Conservation (phyloP, 176 grass and related monocot genomes). For the Phoenix dactylifera region DNA sequence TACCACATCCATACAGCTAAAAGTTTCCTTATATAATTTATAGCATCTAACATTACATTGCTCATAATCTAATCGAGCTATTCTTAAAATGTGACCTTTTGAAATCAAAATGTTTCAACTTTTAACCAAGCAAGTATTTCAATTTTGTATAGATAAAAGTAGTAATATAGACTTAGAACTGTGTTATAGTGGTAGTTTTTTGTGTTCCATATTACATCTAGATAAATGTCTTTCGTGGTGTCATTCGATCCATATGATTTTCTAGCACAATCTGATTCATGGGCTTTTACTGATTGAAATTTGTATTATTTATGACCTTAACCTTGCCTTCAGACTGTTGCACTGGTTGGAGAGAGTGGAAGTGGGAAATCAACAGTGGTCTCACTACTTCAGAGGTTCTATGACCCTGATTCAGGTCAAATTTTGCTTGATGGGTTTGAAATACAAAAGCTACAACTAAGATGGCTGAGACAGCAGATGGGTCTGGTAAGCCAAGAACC, state of each 20-base stretch:
- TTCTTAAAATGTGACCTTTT: too few species aligned
- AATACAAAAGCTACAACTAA: constrained; percentile 2
- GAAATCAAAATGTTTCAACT: too few species aligned
- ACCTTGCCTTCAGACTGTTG: constrained; percentile 2
- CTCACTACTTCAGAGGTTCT: constrained; percentile 14
- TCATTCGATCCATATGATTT: not conserved
- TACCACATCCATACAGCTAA: too few species aligned
- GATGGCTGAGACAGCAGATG: constrained; percentile 14
- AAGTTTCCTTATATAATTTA: too few species aligned
- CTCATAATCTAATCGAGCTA: too few species aligned
- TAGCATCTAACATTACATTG: too few species aligned
- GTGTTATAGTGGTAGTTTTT: not conserved
- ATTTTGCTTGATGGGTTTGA: constrained; percentile 9
- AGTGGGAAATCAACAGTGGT: constrained; percentile 12
- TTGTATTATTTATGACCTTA: too few species aligned
- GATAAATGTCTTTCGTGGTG: not conserved
- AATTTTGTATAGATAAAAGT: too few species aligned
- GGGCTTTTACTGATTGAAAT: not conserved
- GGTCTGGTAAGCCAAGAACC: constrained; percentile 12
- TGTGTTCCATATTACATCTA: not conserved
- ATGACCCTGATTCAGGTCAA: constrained; percentile 8
- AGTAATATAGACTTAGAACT: not conserved
- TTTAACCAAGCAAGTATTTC: too few species aligned
- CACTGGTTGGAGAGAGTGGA: constrained; percentile 8
- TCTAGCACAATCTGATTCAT: not conserved